Base-by-base conservation (phyloP, 2,329 filamentous ascomycete genomes). In the Penicillium expansum region DNA sequence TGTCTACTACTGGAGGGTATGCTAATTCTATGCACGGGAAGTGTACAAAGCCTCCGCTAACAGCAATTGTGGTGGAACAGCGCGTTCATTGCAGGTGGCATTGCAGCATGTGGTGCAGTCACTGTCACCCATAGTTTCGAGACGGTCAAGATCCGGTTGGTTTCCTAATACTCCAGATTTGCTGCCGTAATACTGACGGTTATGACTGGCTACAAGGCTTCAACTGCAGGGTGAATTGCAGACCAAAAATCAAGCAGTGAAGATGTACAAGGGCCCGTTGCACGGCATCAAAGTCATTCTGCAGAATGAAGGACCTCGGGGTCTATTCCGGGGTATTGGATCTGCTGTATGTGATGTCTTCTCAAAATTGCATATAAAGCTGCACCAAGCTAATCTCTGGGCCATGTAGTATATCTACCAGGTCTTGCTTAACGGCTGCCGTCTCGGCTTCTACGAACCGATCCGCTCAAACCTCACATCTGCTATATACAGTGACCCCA, bases 111-210 rank as follows among this genome's bases (percentile, higher is more conserved):
- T 78, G 94, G 94, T 71, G 94, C 94, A 63, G 94, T 99, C 56
- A 97, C 93, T 39, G 92, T 95, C 64, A 97, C 94, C 49, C 94
- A 99, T 77, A 92, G 92, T 56, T 97, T 97, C 79, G 94, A 99
- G 79, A 97, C 93, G 13, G 92, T 99, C 74, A 99, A 99, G 84
- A 97, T 97, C 73, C 90, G 92, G 89, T 92, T 81, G 72, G 82
- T 32, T 37, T 11, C 18, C 18, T n/a, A 8, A 29, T 18, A 41
- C 27, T 37, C 27, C 10, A 24, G 27, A 16, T 29, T 7, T 24
- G 18, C 20, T 39, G 22, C 35, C n/a, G 42, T 33, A 14, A 45
- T 22, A 33, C 58, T 61, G 39, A 59, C 42, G 13, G 29, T 7
- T 33, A 48, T 58, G 8, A 51, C 24, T 22, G n/a, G 27, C 16